phyloP scores from a whole-genome alignment of 345 rosid species.

The Heritiera littoralis region DNA sequence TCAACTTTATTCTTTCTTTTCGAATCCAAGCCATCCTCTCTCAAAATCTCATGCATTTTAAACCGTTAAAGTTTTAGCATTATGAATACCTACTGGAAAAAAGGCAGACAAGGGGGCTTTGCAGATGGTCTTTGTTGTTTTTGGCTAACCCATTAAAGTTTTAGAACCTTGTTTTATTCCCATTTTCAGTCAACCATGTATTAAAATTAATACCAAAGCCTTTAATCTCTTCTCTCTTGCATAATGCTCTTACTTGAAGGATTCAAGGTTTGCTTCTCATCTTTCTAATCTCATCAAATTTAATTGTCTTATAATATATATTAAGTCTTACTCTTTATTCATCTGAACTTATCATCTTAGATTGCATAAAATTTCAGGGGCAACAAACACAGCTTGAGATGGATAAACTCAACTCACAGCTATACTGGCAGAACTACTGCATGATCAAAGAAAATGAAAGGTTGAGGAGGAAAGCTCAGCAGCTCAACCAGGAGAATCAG shows the following conservation, averaged over 20 bases:
- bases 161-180: background rate
- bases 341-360: too few relatives aligned
- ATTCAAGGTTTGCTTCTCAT: constrained; percentile 16
- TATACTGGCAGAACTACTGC: constrained; percentile 47
- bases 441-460: constrained; percentile 50
- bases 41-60: background rate
- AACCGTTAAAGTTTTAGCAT: constrained; percentile 30
- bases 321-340: background rate
- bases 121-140: constrained; percentile 20
- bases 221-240: too few relatives aligned
- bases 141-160: background rate
- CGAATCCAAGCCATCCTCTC: background rate
- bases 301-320: too few relatives aligned
- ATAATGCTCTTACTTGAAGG: background rate
- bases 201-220: background rate
- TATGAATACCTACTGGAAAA: constrained; percentile 25
- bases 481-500: constrained; percentile 54
- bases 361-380: constrained; percentile 12
- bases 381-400: constrained; percentile 18
- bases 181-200: too few relatives aligned
- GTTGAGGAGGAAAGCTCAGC: constrained; percentile 48
- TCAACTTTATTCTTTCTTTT: constrained; percentile 11
- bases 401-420: constrained; percentile 49
- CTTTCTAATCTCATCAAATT: background rate
- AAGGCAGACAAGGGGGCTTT: constrained; percentile 38